Conservation (phyloP, 257 asterid species). For the Capsicum rhomboideum region DNA sequence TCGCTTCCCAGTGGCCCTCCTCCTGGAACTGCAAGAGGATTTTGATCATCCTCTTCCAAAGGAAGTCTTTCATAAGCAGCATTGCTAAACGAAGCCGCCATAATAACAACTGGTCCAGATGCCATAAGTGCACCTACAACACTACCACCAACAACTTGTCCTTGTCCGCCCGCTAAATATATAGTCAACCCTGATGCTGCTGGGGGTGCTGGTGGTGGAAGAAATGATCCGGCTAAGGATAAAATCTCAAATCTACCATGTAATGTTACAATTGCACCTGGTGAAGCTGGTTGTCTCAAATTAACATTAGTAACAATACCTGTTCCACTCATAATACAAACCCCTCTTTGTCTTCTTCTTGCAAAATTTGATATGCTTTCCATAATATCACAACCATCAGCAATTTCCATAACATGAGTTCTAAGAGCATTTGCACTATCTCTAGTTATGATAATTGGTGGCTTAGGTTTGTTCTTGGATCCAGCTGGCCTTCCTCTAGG, state of each 20-base stretch:
- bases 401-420: conserved; percentile 86
- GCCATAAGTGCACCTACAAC: conserved; percentile 83
- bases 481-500: conserved; percentile 90
- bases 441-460: conserved; percentile 81
- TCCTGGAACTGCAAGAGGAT: conserved; percentile 8
- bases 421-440: conserved; percentile 90
- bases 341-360: conserved; percentile 72
- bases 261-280: conserved; percentile 64
- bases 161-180: conserved; percentile 86
- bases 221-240: conserved; percentile 67
- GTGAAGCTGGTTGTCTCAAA: conserved; percentile 72
- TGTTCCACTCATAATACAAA: conserved; percentile 80
- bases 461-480: conserved; percentile 82
- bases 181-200: conserved; percentile 66
- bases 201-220: conserved; percentile 91
- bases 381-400: conserved; percentile 77
- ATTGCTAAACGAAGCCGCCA: conserved; percentile 92
- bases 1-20: conserved; percentile 18
- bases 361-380: conserved; percentile 73
- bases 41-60: conserved; percentile 55
- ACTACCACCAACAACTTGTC: conserved; percentile 90
- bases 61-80: conserved; percentile 92
- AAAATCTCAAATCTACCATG: conserved; percentile 88
- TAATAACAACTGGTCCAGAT: conserved; percentile 72
- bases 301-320: conserved; percentile 79